Base-by-base conservation (phyloP, 805 yeast species). In the Nakazawaea holstii region DNA sequence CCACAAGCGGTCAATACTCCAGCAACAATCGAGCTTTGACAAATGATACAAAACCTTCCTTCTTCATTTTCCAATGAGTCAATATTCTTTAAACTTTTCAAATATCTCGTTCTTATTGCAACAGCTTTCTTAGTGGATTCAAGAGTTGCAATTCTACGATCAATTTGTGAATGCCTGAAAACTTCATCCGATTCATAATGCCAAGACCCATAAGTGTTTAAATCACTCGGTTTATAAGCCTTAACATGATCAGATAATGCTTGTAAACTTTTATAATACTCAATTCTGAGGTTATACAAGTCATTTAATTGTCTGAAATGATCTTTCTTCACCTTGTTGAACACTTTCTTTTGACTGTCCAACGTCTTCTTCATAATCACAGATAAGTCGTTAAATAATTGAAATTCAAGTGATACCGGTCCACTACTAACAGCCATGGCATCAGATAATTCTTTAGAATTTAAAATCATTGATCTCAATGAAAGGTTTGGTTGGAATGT, bases 1-100 rank as follows among this genome's bases (percentile, higher is more conserved):
- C 98, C 98, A 72, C 99, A 94, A 8, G 80, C 80, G 0, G 96
- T 84, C 48, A 94, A 68, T 0, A 94, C 76, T 0, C 99, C 99
- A 35, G 80, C 70, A 2, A 77, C 69, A 43, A 90, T 87, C 1
- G 76, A 60, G 4, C 81, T 74, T 17, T 85, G 78, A 61, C 99
- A 94, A 51, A 94, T 91, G 30, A 82, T 76, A 63, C 99, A 94
- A 15, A 74, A 64, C 46, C 73, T 60, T 8, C 71, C 77, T 7
- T 72, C 73, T n/a, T 50, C 55, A 11, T 51, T 57, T 14, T 60
- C 54, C 33, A 9, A 20, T 2, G 42, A 39, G 8, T 15, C 35
- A n/a, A 29, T 35, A 39, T 24, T 59, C 58, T 2, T 42, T 40
- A 52, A 7, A 26, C 53, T 51, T 14, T 58, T 59, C 43, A 59